Conservation (phyloP, 2,329 filamentous ascomycete genomes). For the Aspergillus sp. region DNA sequence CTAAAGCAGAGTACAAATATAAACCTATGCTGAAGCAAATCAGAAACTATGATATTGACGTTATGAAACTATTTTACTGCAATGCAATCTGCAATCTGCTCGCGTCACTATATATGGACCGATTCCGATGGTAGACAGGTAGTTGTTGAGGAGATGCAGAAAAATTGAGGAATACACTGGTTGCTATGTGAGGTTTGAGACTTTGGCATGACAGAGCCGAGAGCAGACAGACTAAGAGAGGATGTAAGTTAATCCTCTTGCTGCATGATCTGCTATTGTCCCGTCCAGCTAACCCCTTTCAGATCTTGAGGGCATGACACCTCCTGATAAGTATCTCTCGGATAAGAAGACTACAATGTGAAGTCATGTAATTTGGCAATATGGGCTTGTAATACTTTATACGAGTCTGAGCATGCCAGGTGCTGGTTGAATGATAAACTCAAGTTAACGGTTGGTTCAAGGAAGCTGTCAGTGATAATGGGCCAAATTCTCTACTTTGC, state of each 20-base stretch:
- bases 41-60: too few species aligned
- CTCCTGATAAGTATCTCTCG: background rate
- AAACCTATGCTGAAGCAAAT: too few species aligned
- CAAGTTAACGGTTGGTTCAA: too few species aligned
- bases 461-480: too few species aligned
- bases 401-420: too few species aligned
- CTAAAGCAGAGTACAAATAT: too few species aligned
- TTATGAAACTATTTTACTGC: too few species aligned
- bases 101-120: slow-evolving; percentile 5
- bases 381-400: too few species aligned
- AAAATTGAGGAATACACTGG: slow-evolving; percentile 9
- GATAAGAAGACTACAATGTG: background rate
- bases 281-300: background rate
- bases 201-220: slow-evolving; percentile 11
- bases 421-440: too few species aligned
- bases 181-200: slow-evolving; percentile 11
- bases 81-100: too few species aligned
- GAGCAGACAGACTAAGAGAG: slow-evolving; percentile 10
- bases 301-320: background rate
- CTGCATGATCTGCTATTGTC: background rate
- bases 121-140: slow-evolving; percentile 2
- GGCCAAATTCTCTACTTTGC: too few species aligned
- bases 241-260: slow-evolving; percentile 24
- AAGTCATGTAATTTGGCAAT: too few species aligned
- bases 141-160: slow-evolving; percentile 5